Evolutionary conservation across 495 filamentous ascomycete genomes (phyloP).

Genomic region (Oidiodendron maius): DNA sequence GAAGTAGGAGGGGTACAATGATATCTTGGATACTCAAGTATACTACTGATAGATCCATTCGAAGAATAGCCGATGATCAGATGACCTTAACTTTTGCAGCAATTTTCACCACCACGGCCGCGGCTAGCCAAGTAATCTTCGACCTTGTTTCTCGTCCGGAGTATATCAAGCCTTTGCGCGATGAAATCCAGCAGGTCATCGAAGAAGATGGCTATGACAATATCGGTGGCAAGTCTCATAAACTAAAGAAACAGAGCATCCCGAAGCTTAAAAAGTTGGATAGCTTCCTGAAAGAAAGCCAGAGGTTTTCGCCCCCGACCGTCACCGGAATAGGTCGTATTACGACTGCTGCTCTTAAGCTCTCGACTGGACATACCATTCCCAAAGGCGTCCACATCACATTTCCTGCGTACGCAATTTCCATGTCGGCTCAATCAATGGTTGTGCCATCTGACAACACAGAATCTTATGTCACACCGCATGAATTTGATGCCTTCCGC

Average conservation of each 20-base stretch:
- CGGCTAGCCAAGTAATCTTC: slow-evolving; percentile 16
- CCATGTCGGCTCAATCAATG: background rate
- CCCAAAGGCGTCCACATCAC: background rate
- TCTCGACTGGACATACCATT: slow-evolving; percentile 8
- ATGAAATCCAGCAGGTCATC: slow-evolving; percentile 17
- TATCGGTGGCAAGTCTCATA: slow-evolving; percentile 18
- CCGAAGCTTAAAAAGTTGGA: slow-evolving; percentile 41
- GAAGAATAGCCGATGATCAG: too few species aligned
- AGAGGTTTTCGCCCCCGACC: slow-evolving; percentile 21
- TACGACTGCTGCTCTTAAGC: background rate
- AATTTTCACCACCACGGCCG: slow-evolving; percentile 13
- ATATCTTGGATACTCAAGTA: background rate
- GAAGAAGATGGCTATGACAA: slow-evolving; percentile 19
- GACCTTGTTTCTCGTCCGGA: slow-evolving; percentile 11
- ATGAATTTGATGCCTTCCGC: slow-evolving; percentile 42
- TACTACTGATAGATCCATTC: too few species aligned
- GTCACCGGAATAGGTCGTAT: too few species aligned
- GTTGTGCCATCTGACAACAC: slow-evolving; percentile 2
- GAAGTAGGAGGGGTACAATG: background rate
- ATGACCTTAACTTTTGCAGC: too few species aligned
- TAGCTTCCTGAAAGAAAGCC: slow-evolving; percentile 43
- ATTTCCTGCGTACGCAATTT: background rate
- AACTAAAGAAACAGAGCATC: slow-evolving; percentile 28
- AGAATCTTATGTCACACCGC: background rate
- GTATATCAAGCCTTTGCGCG: slow-evolving; percentile 12